These are phyloP conservation scores for Fistulifera solaris DNA, from an alignment of 108 stramenopile species.

Conservation along the genomic window DNA sequence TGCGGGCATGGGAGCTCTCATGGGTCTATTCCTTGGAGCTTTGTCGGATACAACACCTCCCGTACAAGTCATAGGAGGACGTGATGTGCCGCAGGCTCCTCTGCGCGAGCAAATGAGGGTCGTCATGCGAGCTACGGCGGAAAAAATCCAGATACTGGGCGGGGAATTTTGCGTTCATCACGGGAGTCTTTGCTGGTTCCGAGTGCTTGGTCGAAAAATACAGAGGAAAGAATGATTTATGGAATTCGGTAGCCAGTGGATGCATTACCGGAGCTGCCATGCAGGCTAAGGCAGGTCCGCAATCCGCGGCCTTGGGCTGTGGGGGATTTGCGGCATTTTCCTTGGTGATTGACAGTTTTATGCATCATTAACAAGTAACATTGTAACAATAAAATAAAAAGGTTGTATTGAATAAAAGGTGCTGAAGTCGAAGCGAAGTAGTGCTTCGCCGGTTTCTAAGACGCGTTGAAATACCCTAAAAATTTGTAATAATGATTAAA, in stretches of 20 bases:
- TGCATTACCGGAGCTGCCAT: constrained; percentile 88
- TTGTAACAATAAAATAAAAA: too few species aligned
- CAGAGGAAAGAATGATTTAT: constrained; percentile 87
- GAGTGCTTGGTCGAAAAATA: constrained; percentile 91
- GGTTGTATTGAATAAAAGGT: too few species aligned
- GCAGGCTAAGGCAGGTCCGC: constrained; percentile 84
- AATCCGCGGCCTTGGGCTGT: constrained; percentile 87
- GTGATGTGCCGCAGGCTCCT: constrained; percentile 82
- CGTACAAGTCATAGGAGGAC: constrained; percentile 71
- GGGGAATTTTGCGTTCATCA: constrained; percentile 87
- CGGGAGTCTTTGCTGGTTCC: constrained; percentile 81
- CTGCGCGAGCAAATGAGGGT: constrained; percentile 71
- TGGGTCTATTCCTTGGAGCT: constrained; percentile 89
- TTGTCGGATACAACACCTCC: constrained; percentile 80
- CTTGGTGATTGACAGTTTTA: constrained; percentile 81
- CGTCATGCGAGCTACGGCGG: constrained; percentile 65
- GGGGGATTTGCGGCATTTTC: constrained; percentile 93
- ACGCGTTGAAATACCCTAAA: too few species aligned
- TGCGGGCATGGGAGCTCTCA: constrained; percentile 74
- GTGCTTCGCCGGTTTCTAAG: too few species aligned
- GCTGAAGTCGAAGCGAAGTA: too few species aligned
- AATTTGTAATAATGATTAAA: not conserved
- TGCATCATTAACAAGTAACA: constrained; percentile 36
- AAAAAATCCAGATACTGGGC: constrained; percentile 87
- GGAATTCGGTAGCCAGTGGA: constrained; percentile 85